Percentiles rank a stretch among this genome's conserved stretches.
phyloP scores from a whole-genome alignment of 768 basidiomycete species.

The Auricularia heimuer region DNA sequence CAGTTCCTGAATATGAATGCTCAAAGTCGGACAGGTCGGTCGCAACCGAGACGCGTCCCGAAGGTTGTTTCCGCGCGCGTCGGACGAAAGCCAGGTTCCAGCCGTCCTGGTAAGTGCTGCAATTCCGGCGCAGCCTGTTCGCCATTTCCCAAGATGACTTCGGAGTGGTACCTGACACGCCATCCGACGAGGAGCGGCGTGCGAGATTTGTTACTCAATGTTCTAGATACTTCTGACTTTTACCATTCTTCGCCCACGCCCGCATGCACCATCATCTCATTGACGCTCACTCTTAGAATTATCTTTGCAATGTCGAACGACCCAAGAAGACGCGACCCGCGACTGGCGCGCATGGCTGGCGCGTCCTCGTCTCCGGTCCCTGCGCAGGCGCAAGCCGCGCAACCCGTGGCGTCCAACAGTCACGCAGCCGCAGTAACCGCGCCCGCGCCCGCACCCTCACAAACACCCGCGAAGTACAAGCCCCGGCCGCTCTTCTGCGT shows the following conservation, averaged over 20 bases:
- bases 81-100: neutral
- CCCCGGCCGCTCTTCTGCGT: constrained; percentile 85
- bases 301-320: constrained; percentile 42
- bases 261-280: neutral
- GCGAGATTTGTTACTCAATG: constrained; percentile 57
- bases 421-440: constrained; percentile 4
- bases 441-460: constrained; percentile 9
- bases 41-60: neutral
- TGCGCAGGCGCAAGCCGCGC: constrained; percentile 4
- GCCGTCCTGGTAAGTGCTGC: neutral
- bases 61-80: neutral
- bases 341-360: constrained; percentile 6
- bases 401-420: constrained; percentile 5
- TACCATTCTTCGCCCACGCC: neutral
- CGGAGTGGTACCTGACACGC: constrained; percentile 88
- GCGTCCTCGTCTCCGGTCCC: constrained; percentile 5
- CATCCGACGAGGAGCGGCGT: constrained; percentile 46
- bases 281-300: neutral
- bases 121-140: neutral
- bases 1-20: too few relatives aligned
- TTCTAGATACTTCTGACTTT: constrained; percentile 91
- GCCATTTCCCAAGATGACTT: constrained; percentile 48
- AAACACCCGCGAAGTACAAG: constrained; percentile 34
- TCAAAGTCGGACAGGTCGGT: too few relatives aligned
- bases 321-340: constrained; percentile 19